phyloP scores from a whole-genome alignment of 768 basidiomycete genomes.

The Daedaleopsis nitida region DNA sequence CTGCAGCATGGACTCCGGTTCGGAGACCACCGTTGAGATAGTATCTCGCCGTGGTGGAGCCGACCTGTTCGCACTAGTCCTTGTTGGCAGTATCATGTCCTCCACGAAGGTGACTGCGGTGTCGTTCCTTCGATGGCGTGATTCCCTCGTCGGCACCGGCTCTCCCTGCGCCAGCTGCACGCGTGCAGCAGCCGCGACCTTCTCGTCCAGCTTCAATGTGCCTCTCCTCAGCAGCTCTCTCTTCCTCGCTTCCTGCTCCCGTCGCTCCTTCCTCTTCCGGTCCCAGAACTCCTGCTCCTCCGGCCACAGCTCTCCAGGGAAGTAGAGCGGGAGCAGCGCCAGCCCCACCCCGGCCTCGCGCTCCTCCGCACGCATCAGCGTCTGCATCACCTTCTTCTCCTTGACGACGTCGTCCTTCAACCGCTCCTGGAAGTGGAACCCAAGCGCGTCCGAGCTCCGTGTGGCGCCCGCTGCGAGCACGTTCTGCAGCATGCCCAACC shows the following conservation, averaged over 20 bases:
- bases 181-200: neutral
- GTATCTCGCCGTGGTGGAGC: too few species aligned
- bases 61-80: too few species aligned
- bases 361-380: constrained; percentile 18
- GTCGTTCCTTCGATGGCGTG: neutral
- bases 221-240: neutral
- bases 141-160: neutral
- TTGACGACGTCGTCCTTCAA: constrained; percentile 4
- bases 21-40: too few species aligned
- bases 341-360: constrained; percentile 18
- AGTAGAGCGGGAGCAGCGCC: constrained; percentile 21
- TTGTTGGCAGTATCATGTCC: neutral
- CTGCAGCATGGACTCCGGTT: too few species aligned
- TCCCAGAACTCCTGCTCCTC: constrained; percentile 20
- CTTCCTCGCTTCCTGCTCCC: neutral
- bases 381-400: constrained; percentile 23
- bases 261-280: constrained; percentile 1
- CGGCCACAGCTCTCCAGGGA: constrained; percentile 21
- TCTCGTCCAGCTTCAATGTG: neutral
- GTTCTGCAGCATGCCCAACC: constrained; percentile 32
- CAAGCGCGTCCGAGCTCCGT: constrained; percentile 24
- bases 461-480: constrained; percentile 26
- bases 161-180: neutral
- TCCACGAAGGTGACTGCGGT: neutral
- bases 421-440: constrained; percentile 24